Evolutionary conservation across 352 stramenopile species (phyloP), one percentile per base, ranked within the genome.

Genomic region (Elongisporangium prolatum): DNA sequence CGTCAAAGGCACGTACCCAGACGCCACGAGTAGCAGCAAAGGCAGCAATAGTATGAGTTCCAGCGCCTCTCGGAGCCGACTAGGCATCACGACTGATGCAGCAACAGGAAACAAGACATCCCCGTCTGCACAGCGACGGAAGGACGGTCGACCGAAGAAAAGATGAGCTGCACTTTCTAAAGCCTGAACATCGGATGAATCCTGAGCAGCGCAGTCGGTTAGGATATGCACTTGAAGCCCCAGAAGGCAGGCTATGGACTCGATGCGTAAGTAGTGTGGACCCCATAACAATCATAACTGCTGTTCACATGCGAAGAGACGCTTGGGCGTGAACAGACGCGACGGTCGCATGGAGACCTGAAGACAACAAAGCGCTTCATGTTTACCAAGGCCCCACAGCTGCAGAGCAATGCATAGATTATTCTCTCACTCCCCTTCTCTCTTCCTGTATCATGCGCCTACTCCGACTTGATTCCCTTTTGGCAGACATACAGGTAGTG

Each of bases 401-500:
- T 44, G 34, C 34, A 17, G 34, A 44, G 34, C 34, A 44, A 44
- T 44, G 34, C 34, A 44, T 44, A 44, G 34, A 44, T 44, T 44
- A 44, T 44, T 44, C 34, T 44, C 34, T 44, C 34, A 16, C 10
- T 44, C 10, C 10, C 34, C 11, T 44, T 44, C 11, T 44, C 34
- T 44, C 34, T 44, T 44, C 11, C 34, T 44, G 34, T 44, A 44
- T 17, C 34, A 17, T 13, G 11, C 34, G 34, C 10, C 34, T 44
- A 44, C 34, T 44, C 34, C 34, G 34, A 44, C 17, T 92, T 90
- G 47, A 74, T 63, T 34, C 80, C 82, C 74, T 98, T 98, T 64
- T 96, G 79, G 84, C 94, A 98, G 14, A 98, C 87, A 67, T 98
- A 98, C 51, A 98, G 86, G 87, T 98, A 98, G 69, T 98, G 95